Percentiles rank a stretch among this genome's conserved stretches.
Evolutionary conservation across 257 asterid genomes (phyloP).

Genomic region (Ehretia macrophylla): DNA sequence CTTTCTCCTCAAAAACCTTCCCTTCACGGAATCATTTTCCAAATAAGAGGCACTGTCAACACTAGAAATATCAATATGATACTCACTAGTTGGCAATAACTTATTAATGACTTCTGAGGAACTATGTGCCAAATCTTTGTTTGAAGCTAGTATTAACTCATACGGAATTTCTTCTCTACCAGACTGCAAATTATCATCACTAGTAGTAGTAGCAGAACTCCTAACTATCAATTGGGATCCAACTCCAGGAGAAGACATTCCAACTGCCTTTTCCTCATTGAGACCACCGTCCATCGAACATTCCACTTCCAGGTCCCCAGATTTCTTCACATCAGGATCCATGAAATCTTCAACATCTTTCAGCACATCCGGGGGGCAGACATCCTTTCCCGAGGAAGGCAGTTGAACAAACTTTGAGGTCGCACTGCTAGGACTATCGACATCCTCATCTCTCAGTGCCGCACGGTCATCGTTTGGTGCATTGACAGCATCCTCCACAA

Average conservation of each 20-base stretch:
- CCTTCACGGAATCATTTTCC: conserved; percentile 40
- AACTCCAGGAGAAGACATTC: conserved; percentile 15
- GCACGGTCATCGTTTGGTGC: conserved; percentile 18
- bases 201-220: conserved; percentile 15
- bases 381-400: conserved; percentile 24
- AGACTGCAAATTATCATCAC: conserved; percentile 16
- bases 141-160: conserved; percentile 52
- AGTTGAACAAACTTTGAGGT: conserved; percentile 49
- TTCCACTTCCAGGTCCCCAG: conserved; percentile 21
- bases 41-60: conserved; percentile 19
- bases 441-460: conserved; percentile 36
- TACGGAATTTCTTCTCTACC: conserved; percentile 28
- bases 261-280: conserved; percentile 14
- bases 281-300: conserved; percentile 23
- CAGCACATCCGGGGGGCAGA: conserved; percentile 20
- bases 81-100: conserved; percentile 42
- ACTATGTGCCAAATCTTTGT: conserved; percentile 38
- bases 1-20: conserved; percentile 44
- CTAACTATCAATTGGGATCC: conserved; percentile 20
- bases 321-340: conserved; percentile 25
- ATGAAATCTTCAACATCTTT: conserved; percentile 18
- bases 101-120: conserved; percentile 58
- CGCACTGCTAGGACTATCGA: conserved; percentile 69
- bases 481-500: conserved; percentile 22
- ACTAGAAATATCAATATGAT: conserved; percentile 36